Evolutionary conservation across 352 stramenopile species (phyloP), one percentile per base, ranked within the genome.

Genomic region (Vaucheria bursata): DNA sequence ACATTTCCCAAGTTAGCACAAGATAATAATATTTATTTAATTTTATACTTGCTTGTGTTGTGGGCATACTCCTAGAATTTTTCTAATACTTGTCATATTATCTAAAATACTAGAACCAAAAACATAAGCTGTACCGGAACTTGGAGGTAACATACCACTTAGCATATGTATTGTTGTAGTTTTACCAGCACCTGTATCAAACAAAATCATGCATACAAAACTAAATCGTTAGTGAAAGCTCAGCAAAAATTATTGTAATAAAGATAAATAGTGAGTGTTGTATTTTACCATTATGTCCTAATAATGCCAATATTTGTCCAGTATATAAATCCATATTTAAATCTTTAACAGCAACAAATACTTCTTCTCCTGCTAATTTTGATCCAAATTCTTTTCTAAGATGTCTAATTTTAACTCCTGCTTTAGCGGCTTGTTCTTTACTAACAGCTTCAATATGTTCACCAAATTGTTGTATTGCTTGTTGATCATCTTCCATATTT

Each of bases 241-340:
- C n/a, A n/a, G n/a, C n/a, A n/a, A n/a, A n/a, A n/a, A n/a, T n/a
- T n/a, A n/a, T n/a, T n/a, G n/a, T n/a, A n/a, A n/a, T n/a, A n/a
- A n/a, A n/a, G n/a, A n/a, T n/a, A n/a, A n/a, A n/a, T n/a, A n/a
- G n/a, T n/a, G n/a, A n/a, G n/a, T n/a, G n/a, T n/a, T n/a, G n/a
- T n/a, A n/a, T n/a, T n/a, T n/a, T n/a, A n/a, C n/a, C 93, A 77
- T 97, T 97, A 77, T 97, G 93, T 0, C 93, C 93, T 1, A 97
- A 80, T 0, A 97, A 80, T 79, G 89, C 93, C 5, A 90, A 94
- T 74, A 97, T 93, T 78, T 97, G 91, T 0, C 90, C 91, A 84
- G 96, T 87, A 52, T 96, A 95, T 67, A 97, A 85, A 7, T 85
- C 85, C 25, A 97, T 53, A 76, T 81, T 75, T 0, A 97, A 70